Base-by-base conservation (phyloP, 1,284 basidiomycete genomes). In the Leccinum subrobustum region DNA sequence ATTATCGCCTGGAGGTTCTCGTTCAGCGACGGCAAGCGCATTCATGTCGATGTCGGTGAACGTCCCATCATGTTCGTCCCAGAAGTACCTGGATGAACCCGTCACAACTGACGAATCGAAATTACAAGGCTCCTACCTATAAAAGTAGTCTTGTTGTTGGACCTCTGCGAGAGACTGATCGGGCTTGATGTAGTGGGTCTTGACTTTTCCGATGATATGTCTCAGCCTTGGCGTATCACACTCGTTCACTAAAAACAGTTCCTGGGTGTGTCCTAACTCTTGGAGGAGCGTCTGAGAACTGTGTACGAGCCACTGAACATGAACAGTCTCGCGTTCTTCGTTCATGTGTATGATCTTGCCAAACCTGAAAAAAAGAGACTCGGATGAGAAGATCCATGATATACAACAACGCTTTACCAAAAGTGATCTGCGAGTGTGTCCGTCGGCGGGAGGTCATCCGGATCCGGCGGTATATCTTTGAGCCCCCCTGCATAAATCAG, bases 251-350 rank as follows among this genome's bases (percentile, higher is more conserved):
- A 88, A 71, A 66, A 87, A 90, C 0, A 92, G 69, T 64, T 92
- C 89, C 59, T 85, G 85, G 0, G 82, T 75, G 62, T 87, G 75
- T 0, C 80, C 81, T 8, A 90, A 71, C 60, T 89, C 84, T 33
- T 79, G 74, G 27, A 90, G 68, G 29, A 83, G 70, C 0, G 84
- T 86, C 60, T 83, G 79, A 0, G 82, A 81, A 0, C 83, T 81
- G 66, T 91, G 89, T 54, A 88, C 80, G 33, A 87, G 82, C 88
- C 88, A 92, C 47, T 85, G 87, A 4, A 89, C 71, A 71, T 92
- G 90, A 0, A 81, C 79, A 1, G 64, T 71, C 58, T 79, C 69
- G 1, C 73, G 58, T 35, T 80, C 76, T 25, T 72, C 69, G 23
- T 81, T 71, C 55, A 89, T 80, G 57, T 77, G 81, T 0, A 86